Evolutionary conservation across 352 stramenopile species (phyloP), one percentile per base, ranked within the genome.

Genomic region (Elongisporangium anandrum): DNA sequence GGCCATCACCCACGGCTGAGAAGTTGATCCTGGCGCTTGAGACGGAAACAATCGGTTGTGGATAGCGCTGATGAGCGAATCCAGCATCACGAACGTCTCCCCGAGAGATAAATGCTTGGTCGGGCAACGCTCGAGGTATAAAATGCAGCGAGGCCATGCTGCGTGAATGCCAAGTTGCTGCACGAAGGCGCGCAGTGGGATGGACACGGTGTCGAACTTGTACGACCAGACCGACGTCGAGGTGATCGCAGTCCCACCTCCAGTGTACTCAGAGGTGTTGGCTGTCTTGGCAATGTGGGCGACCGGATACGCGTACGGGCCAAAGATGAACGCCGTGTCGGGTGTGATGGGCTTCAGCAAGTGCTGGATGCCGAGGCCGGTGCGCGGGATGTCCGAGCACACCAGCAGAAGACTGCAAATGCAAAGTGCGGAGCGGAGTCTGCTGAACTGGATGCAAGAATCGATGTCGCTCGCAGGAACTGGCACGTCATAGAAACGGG

Each of bases 311-410:
- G 57, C 64, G 54, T 66, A 77, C 7, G 73, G 71, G 9, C 70
- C 71, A 38, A 72, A 83, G 53, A 54, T 64, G 23, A 65, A 56
- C 5, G 41, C 38, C 5, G 34, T 45, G 34, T 45, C 34, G 34
- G 0, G 61, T 60, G n/a, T 53, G 58, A 0, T 66, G 68, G 7
- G 59, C 69, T 4, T 56, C 50, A 15, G 39, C 72, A 61, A 55
- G 50, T 59, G 57, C 39, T 38, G 34, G 13, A 75, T 57, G 1
- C 68, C 65, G 5, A 79, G 51, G 1, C 73, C 69, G 0, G 73
- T 72, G 22, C 71, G 71, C 1, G 71, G 70, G 21, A 83, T 80
- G 47, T 83, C 73, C 2, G 70, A 48, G 8, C 59, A 12, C 3
- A 65, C n/a, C 4, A 65, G 59, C 7, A 16, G 15, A 17, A 65